phyloP scores from a whole-genome alignment of 164 flowering plant genomes.

The Umbilicus rupestris region DNA sequence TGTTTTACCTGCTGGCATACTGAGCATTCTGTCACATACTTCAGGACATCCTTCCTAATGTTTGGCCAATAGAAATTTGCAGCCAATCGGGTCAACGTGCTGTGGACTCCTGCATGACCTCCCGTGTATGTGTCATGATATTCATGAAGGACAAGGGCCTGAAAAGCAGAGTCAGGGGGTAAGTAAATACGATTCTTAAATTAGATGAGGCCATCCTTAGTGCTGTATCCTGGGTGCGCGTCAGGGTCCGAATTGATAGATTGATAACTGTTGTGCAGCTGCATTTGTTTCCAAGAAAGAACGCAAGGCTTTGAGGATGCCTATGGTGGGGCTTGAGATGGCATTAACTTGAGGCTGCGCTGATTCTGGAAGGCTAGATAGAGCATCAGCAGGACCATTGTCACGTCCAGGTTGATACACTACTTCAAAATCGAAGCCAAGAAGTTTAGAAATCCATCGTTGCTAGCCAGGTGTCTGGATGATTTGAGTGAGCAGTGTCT shows the following conservation, averaged over 20 bases:
- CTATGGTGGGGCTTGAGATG: background rate
- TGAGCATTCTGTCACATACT: background rate
- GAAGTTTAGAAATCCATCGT: background rate
- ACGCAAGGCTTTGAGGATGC: background rate
- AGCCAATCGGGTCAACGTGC: background rate
- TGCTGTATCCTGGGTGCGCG: no score
- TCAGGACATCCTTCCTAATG: background rate
- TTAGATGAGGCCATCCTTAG: no score
- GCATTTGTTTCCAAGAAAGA: background rate
- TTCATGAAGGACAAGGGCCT: no score
- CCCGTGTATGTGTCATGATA: no score
- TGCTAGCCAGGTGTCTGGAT: background rate
- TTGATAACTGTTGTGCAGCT: no score
- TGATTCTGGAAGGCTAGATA: background rate
- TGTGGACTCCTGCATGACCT: background rate
- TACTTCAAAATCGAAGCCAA: background rate
- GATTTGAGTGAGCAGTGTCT: background rate
- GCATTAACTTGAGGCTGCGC: no score
- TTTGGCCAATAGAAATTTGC: background rate
- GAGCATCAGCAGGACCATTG: background rate
- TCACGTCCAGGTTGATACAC: background rate
- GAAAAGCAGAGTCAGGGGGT: no score
- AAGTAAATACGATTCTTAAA: no score
- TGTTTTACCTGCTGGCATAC: background rate
- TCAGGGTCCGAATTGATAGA: no score